Evolutionary conservation across 495 filamentous ascomycete species (phyloP).

Genomic region (Immersiella caudata): DNA sequence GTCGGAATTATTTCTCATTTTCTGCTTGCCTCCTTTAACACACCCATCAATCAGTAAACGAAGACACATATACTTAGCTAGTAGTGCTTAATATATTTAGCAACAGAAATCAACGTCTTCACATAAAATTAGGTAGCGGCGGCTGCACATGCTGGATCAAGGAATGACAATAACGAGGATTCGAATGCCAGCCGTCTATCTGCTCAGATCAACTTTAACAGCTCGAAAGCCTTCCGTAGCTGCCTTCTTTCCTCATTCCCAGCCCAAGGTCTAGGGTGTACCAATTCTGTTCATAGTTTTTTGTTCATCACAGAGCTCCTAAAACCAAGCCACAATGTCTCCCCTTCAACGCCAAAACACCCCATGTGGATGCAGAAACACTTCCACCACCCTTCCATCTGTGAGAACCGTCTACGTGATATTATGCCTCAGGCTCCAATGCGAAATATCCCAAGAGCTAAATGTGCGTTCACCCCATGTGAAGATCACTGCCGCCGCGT

Average conservation of each 20-base stretch:
- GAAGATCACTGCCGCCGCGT: neutral
- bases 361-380: constrained; percentile 12
- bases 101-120: neutral
- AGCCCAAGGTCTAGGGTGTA: neutral
- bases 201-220: neutral
- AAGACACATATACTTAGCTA: neutral
- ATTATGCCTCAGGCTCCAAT: neutral
- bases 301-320: neutral
- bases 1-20: neutral
- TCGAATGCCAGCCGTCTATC: too few species aligned
- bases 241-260: neutral
- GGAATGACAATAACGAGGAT: neutral
- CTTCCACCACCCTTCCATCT: neutral
- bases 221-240: neutral
- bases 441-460: neutral
- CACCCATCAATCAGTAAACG: neutral
- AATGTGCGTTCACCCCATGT: neutral
- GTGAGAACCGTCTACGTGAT: neutral
- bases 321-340: neutral
- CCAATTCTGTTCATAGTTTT: neutral
- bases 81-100: neutral
- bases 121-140: neutral
- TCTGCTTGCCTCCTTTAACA: neutral
- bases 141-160: neutral
- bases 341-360: constrained; percentile 6